Base-by-base conservation (phyloP, 2,329 filamentous ascomycete species). In the Aspergillus sp. region DNA sequence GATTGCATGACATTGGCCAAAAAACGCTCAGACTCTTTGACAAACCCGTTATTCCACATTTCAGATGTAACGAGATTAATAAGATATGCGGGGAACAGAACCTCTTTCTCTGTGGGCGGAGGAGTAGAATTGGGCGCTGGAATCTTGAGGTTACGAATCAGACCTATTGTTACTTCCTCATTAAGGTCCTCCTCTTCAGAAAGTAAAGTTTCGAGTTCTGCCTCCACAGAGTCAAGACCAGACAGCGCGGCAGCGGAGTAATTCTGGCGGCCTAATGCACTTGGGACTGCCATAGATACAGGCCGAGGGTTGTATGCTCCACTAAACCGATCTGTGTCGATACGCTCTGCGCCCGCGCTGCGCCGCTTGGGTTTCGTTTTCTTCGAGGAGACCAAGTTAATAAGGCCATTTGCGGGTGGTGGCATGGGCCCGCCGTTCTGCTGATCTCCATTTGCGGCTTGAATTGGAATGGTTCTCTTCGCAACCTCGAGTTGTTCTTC, bases 11-110 rank as follows among this genome's bases (percentile, higher is more conserved):
- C 95, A 69, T 98, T 99, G 71, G 95, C 95, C 62, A 99, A 83
- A 85, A 99, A 99, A 55, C 93, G 90, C 78, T 99, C 95, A 4
- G 95, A 98, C 78, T 99, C 95, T 81, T 99, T 99, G 68, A 99
- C 95, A 72, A 97, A 99, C 47, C 95, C 95, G 69, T 99, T 99
- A 81, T 99, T 99, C 95, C 95, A 99, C 95, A 99, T 99, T 80
- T 99, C 95, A 15, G 93, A 98, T 12, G 95, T 99, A 62, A 99
- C 95, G 60, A 99, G 83, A 76, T 99, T 99, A 81, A 99, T 99
- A 67, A 99, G 87, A 75, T 98, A 99, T 9, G 95, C 93, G 34
- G 95, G 95, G 88, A 99, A 99, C 52, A 99, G 83, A 20, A 99
- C 93, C 75, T 99, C 95, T 80, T 99, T 99, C 78, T 99, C 95